Percentiles rank a stretch among this genome's conserved stretches.
Conservation (phyloP, 768 basidiomycete genomes). For the Lepiota subincarnata region DNA sequence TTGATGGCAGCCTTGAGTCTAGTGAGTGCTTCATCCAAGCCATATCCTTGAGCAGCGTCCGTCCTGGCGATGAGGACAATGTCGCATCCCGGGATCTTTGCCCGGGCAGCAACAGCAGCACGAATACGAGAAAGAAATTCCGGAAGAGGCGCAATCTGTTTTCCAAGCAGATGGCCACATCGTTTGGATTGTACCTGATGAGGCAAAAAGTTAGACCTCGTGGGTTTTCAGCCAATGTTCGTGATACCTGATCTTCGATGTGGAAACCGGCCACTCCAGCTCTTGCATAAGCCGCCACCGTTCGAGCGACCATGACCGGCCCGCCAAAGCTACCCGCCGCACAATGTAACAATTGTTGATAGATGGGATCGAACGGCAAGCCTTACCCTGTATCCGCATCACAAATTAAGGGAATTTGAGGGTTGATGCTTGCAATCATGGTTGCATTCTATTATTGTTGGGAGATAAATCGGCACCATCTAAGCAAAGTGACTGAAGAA, state of each 20-base stretch:
- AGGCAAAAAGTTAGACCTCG: not conserved
- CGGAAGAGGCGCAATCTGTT: conserved; percentile 46
- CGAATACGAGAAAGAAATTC: conserved; percentile 51
- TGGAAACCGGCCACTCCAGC: conserved; percentile 50
- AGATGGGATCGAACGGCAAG: not conserved
- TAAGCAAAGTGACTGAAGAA: too few relatives aligned
- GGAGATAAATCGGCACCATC: not conserved
- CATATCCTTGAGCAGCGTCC: conserved; percentile 47
- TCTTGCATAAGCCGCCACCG: conserved; percentile 44
- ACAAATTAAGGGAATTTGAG: conserved; percentile 45
- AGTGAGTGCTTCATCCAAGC: conserved; percentile 46
- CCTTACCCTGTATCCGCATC: conserved; percentile 52
- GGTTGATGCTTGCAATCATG: conserved; percentile 47
- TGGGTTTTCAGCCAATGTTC: not conserved
- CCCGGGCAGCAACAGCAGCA: conserved; percentile 46
- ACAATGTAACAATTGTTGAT: not conserved
- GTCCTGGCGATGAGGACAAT: conserved; percentile 50
- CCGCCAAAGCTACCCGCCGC: conserved; percentile 39
- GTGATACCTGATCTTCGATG: conserved; percentile 50
- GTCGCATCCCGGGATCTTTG: conserved; percentile 43
- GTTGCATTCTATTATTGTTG: conserved; percentile 29
- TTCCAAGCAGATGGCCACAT: conserved; percentile 52
- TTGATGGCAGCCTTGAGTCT: conserved; percentile 43
- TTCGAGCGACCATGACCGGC: conserved; percentile 52
- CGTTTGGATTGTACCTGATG: conserved; percentile 40